Conservation (phyloP, 208 protist genomes). For the Wallacemonas sp. region DNA sequence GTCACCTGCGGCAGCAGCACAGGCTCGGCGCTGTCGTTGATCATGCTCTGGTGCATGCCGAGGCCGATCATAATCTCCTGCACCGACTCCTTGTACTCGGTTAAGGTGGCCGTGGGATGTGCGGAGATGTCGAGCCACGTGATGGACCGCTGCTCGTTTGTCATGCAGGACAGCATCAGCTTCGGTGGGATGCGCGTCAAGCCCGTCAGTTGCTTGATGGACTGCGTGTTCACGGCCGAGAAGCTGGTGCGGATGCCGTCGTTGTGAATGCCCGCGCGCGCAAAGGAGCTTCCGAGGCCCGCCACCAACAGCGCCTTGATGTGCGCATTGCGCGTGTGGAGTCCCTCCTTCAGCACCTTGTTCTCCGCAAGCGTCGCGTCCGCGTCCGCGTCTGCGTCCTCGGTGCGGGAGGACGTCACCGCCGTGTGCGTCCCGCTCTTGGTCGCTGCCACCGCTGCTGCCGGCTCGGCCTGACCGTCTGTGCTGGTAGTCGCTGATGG, state of each 20-base stretch:
- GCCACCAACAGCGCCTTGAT: conserved; percentile 54
- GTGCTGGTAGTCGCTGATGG: too few species aligned
- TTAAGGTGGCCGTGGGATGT: conserved; percentile 61
- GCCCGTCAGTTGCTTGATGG: conserved; percentile 58
- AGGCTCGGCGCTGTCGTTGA: conserved; percentile 56
- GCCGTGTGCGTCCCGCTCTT: too few species aligned
- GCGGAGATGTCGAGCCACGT: conserved; percentile 75
- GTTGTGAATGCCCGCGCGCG: conserved; percentile 44
- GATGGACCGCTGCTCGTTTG: conserved; percentile 28
- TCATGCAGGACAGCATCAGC: conserved; percentile 62
- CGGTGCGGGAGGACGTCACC: conserved; percentile 5
- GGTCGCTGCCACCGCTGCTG: too few species aligned
- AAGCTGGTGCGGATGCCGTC: conserved; percentile 64
- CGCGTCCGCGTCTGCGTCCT: not conserved
- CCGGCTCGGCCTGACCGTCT: too few species aligned
- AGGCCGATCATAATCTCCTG: conserved; percentile 54
- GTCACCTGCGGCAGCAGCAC: conserved; percentile 80
- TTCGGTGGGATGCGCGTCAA: conserved; percentile 55
- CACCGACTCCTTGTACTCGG: conserved; percentile 59
- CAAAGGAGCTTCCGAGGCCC: conserved; percentile 50
- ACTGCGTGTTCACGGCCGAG: conserved; percentile 57
- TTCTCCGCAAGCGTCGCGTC: not conserved
- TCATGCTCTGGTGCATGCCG: conserved; percentile 51
- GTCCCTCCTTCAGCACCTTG: conserved; percentile 23
- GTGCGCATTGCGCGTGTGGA: conserved; percentile 33